Evolutionary conservation across 192 early-diverging fungal species (phyloP), one percentile per base, ranked within the genome.

Genomic region (Mortierella hygrophila): DNA sequence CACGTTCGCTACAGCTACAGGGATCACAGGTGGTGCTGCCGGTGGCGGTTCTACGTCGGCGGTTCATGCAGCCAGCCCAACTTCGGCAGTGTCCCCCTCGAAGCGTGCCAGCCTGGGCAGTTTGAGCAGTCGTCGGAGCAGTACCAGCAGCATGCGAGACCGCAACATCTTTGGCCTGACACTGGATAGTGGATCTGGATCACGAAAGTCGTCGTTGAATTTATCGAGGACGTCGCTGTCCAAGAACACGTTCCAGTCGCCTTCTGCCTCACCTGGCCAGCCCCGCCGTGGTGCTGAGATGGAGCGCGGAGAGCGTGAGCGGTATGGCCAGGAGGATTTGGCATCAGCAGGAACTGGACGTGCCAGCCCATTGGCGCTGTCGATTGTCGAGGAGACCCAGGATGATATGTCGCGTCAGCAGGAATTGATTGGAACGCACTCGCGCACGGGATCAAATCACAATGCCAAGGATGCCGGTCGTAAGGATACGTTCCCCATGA

Each of bases 111-210:
- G 82, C 52, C 68, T 79, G 35, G 74, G 72, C 6, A 84, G 82
- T 29, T 9, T 84, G 41, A 70, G 72, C 6, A 84, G 82, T 63
- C 76, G 82, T 21, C 42, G 82, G 40, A 83, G 83, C 47, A 85
- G 83, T 46, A 85, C 74, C 40, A 85, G 83, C 46, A 85, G 83
- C 29, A 85, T 76, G 83, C 65, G 83, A n/a, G 83, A 85, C 21
- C 83, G 83, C 16, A 85, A 85, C 41, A 85, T 85, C 29, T 80
- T 74, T 68, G 83, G 83, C 16, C 26, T 85, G 69, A 85, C 83
- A 0, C 44, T 85, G 55, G 83, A 85, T 32, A 76, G 76, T 32
- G 79, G 79, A n/a, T 77, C 84, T 11, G 84, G 79, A 26, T 86
- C 84, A 35, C 71, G 75, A 60, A 86, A 81, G 54, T 86, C 84